These are phyloP conservation scores for Vanderwaltozyma tropicalis DNA, from an alignment of 805 yeast species.

Conservation along the genomic window DNA sequence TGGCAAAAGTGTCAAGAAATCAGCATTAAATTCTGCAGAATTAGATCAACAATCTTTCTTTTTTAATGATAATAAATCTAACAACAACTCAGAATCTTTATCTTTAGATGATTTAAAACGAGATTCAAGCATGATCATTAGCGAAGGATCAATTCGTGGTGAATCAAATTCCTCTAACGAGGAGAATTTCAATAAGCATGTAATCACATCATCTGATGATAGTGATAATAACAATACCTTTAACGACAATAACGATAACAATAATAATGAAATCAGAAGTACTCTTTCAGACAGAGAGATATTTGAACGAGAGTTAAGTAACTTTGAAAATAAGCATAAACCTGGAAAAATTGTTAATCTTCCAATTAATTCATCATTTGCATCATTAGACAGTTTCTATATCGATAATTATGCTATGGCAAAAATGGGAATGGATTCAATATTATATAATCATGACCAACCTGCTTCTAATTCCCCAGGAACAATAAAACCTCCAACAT, in stretches of 20 bases:
- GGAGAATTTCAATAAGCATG: background rate
- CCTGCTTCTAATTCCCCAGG: background rate
- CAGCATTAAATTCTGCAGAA: slow-evolving; percentile 12
- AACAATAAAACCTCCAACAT: slow-evolving; percentile 1
- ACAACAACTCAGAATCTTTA: too few relatives aligned
- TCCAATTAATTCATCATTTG: slow-evolving; percentile 66
- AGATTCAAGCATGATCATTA: background rate
- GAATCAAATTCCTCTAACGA: background rate
- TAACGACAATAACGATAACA: slow-evolving; percentile 4
- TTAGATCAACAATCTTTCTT: too few relatives aligned
- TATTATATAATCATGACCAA: slow-evolving; percentile 6
- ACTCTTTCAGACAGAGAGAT: slow-evolving; percentile 9
- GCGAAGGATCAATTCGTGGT: background rate
- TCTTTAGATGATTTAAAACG: background rate
- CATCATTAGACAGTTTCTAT: slow-evolving; percentile 56
- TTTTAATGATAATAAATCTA: too few relatives aligned
- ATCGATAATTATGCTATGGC: slow-evolving; percentile 39
- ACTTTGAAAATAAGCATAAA: slow-evolving; percentile 16
- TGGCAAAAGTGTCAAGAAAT: slow-evolving; percentile 48
- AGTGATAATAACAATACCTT: background rate
- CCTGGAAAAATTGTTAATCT: slow-evolving; percentile 40
- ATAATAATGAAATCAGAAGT: slow-evolving; percentile 1
- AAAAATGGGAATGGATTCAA: slow-evolving; percentile 10
- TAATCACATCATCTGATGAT: background rate
- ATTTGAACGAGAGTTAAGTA: slow-evolving; percentile 17